These are phyloP conservation scores for Magnaporthiopsis incrustans DNA, from an alignment of 2,329 filamentous ascomycete genomes.

Conservation along the genomic window DNA sequence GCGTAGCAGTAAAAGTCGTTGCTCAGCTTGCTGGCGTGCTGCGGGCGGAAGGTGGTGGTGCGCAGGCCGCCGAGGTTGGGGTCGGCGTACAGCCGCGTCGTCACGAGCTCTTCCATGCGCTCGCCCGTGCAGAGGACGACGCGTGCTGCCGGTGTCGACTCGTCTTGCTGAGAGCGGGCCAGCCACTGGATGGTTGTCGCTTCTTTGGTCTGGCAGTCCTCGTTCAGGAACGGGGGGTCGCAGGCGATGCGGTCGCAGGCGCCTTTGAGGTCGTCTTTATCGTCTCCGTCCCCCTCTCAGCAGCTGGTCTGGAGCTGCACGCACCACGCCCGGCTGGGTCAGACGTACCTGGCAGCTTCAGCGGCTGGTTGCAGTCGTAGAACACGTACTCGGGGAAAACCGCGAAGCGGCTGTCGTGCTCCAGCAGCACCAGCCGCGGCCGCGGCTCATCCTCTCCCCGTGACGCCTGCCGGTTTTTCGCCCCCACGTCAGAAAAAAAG, in stretches of 20 bases:
- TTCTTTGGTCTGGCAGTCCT: constrained; percentile 75
- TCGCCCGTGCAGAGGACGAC: constrained; percentile 71
- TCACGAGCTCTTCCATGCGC: constrained; percentile 58
- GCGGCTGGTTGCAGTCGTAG: constrained; percentile 66
- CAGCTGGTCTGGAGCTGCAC: too few species aligned
- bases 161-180: constrained; percentile 30
- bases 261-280: constrained; percentile 47
- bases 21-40: constrained; percentile 64
- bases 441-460: constrained; percentile 23
- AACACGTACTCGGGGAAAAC: constrained; percentile 67
- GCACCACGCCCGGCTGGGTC: too few species aligned
- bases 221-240: constrained; percentile 72
- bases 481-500: neutral
- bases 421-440: constrained; percentile 59
- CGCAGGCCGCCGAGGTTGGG: constrained; percentile 39
- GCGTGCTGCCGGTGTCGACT: constrained; percentile 13
- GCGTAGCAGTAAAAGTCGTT: constrained; percentile 78
- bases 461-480: neutral
- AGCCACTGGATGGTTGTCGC: constrained; percentile 72
- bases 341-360: constrained; percentile 50
- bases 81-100: constrained; percentile 55
- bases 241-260: constrained; percentile 61
- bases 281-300: too few species aligned
- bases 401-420: constrained; percentile 65
- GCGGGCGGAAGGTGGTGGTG: constrained; percentile 61